Base-by-base conservation (phyloP, 2,329 filamentous ascomycete species). In the Paraconiothyrium brasiliense region DNA sequence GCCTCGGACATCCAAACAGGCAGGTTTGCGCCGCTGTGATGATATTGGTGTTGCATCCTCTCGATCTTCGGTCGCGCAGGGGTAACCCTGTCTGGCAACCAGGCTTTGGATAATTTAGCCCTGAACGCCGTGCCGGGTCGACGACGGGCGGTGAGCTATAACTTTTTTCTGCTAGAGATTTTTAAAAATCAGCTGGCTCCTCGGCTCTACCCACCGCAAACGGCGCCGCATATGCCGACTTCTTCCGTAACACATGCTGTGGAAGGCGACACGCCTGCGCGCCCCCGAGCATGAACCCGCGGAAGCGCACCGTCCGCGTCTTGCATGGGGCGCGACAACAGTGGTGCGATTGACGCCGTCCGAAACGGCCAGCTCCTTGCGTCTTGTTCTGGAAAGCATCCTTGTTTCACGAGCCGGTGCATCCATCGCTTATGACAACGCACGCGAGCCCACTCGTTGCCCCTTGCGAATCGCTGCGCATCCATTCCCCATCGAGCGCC, bases 21-120 rank as follows among this genome's bases (percentile, higher is more conserved):
- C 65, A 56, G 52, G 52, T 55, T 55, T 24, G 39, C 60, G 46
- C 56, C 8, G 47, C 57, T 58, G 55, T 65, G 67, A 70, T 73
- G 68, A 73, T 76, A 24, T 71, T 68, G 70, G 70, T 69, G 69
- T 70, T 74, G 73, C 73, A 77, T 76, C 68, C 67, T 69, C 69
- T 71, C 57, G 69, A 61, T 66, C 67, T 41, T 41, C 2, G 67
- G 69, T 64, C 55, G 54, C 63, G 62, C 70, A 70, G 65, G 65
- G 54, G 66, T 35, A 66, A 68, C 73, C 65, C 65, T 67, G 65
- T 57, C 63, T 24, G 24, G 8, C 20, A 10, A 20, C 43, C 43
- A 46, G 43, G 60, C 59, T 51, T 65, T 71, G 69, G 65, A 62
- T 63, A 52, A 67, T 69, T 70, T 76, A 75, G 74, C 71, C 39